Evolutionary conservation across 1,284 basidiomycete genomes (phyloP), one percentile per base, ranked within the genome.

Genomic region (Heterobasidion irregulare): DNA sequence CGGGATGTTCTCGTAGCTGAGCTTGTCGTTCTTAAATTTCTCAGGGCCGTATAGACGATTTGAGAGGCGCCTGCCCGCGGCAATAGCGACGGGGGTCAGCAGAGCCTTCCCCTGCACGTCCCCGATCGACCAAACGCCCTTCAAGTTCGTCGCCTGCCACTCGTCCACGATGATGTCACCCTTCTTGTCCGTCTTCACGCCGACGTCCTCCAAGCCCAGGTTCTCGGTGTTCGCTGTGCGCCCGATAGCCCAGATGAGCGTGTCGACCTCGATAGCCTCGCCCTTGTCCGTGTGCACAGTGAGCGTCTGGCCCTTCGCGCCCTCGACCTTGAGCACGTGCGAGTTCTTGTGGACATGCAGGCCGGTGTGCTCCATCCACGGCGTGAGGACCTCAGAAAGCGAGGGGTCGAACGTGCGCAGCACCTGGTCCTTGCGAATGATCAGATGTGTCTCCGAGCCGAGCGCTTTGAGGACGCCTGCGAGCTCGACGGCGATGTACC

Each of bases 71-170:
- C 96, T 78, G 26, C 94, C 96, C 6, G 97, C 97, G 50, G 96
- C 96, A 59, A 99, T 97, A 19, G 96, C 97, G 6, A 99, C 97
- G n/a, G 97, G 96, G 0, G 96, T 99, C 58, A 99, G 78, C 33
- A 95, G 75, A 26, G 84, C 92, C 72, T 96, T 95, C 58, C 96
- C 96, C 60, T 84, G 83, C 13, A 95, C 92, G 68, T 99, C 96
- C 8, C 96, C 97, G 58, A 99, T 86, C 4, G 94, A 84, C 53
- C 80, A 88, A 61, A 99, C 77, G 55, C 82, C 78, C 16, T 79
- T 72, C 15, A 94, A 81, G 58, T 73, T 84, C 52, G 92, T 84
- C 65, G 86, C 84, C 75, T 99, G 96, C 69, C 84, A 98, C 66
- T 96, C 90, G 72, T 99, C 92, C 44, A 94, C 93, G 36, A 89